Evolutionary conservation across 2,329 filamentous ascomycete genomes (phyloP), one percentile per base, ranked within the genome.

Genomic region (Rhytidhysteron rufulum): DNA sequence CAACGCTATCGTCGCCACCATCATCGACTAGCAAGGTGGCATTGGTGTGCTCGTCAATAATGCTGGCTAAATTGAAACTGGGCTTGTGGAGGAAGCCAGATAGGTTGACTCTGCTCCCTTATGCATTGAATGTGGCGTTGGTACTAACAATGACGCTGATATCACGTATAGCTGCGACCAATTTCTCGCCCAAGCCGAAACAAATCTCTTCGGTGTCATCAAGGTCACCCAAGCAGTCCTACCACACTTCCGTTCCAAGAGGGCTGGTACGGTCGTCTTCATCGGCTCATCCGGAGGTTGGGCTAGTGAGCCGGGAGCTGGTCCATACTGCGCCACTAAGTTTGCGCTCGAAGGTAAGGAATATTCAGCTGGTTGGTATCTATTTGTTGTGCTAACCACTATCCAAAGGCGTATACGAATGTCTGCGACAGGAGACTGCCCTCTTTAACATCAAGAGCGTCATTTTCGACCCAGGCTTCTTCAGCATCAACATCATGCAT

Each of bases 201-300:
- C 65, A n/a, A 74, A 73, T 40, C 63, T 72, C 32, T 62, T 69
- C 38, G 70, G 67, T 11, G 50, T 63, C 10, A 55, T 70, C 31
- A 67, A 66, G 35, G 41, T 69, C 9, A 62, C 64, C 4, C 63
- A 58, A 7, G 57, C 65, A 9, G 40, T 66, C 16, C 48, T 73
- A 2, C 68, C 63, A 1, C 50, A 62, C 19, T 62, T 73, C 49
- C 63, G 71, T 1, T 37, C 59, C 58, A 42, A 44, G 41, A 17
- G 41, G 16, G 49, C 49, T 4, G 67, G 67, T 1, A 60, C 55
- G 3, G 50, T 78, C 2, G 69, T 70, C 10, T 71, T 67, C 42
- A 31, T 53, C 6, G 46, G 50, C 9, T 49, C 43, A 18, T 24
- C 32, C 2, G 43, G 39, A 5, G 40, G 36, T 1, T 25, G 37